Evolutionary conservation across 129 eudicot species (phyloP), one percentile per base, ranked within the genome.

Genomic region (Helichrysum umbraculigerum): DNA sequence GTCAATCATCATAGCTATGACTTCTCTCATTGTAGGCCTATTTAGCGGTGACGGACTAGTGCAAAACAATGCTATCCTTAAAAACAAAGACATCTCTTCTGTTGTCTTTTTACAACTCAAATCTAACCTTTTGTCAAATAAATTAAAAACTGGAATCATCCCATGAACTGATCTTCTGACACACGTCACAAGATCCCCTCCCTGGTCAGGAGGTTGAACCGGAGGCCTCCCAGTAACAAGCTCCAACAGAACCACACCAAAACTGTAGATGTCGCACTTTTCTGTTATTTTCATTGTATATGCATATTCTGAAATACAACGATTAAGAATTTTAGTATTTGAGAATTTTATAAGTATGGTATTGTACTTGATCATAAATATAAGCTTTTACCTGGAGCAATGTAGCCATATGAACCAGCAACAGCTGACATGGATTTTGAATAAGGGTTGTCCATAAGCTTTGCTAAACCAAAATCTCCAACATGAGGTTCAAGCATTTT

Each of bases 401-500:
- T 93, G 83, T 93, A 93, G 67, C 98, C 98, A 39, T 93, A 93
- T 17, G 98, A 93, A 74, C 98, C 98, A 73, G 97, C 98, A 59
- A 93, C 90, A 9, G 96, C 96, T 56, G 98, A 90, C 91, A 93
- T 87, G 73, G 98, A 90, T 78, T 86, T 88, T 0, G 98, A 88
- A 61, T 79, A 71, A 8, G 97, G 81, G 42, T 87, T 80, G 67
- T 93, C 98, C 57, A 93, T 91, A 75, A 93, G 62, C 80, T 90
- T 93, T n/a, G 98, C 98, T 89, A 93, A 83, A 52, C 97, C 98
- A 44, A 93, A 93, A 87, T 93, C 98, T 16, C 97, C 98, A 0
- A 93, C 98, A 77, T 90, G 98, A 1, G 98, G 89, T 73, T 85
- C 84, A 28, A 86, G 83, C 59, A 64, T 78, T 72, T 93, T 91